phyloP scores from a whole-genome alignment of 768 basidiomycete genomes.

The Collybia sordida region DNA sequence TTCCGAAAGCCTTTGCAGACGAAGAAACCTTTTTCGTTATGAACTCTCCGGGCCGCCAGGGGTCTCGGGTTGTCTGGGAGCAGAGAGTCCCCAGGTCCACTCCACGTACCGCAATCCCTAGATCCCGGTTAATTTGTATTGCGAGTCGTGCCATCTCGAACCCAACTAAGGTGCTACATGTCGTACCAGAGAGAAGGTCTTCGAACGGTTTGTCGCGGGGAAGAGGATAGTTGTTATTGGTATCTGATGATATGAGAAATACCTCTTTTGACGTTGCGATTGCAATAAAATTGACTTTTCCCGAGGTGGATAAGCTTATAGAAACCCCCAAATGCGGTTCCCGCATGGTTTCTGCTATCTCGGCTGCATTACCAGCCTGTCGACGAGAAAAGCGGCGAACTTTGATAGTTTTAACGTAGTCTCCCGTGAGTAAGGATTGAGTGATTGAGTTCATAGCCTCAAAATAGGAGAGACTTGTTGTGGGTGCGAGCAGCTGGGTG shows the following conservation, averaged over 20 bases:
- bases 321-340: conserved; percentile 7
- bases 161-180: conserved; percentile 24
- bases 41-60: conserved; percentile 25
- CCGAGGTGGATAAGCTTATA: conserved; percentile 1
- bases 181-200: conserved; percentile 14
- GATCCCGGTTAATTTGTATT: conserved; percentile 25
- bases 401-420: conserved; percentile 2
- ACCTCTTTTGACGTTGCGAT: conserved; percentile 12
- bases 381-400: conserved; percentile 7
- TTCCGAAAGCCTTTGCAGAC: conserved; percentile 8
- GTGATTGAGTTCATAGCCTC: background rate
- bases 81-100: conserved; percentile 35
- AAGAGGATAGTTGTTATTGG: background rate
- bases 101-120: conserved; percentile 27
- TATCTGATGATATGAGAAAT: conserved; percentile 5
- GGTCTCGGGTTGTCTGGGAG: conserved; percentile 14
- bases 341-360: background rate
- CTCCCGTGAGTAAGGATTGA: background rate
- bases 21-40: conserved; percentile 16
- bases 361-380: conserved; percentile 11
- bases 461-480: background rate
- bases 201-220: conserved; percentile 10
- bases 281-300: conserved; percentile 8
- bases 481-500: background rate
- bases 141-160: conserved; percentile 37